Base-by-base conservation (phyloP, 176 grass and related monocot species). In the Coix lacrymajobi region DNA sequence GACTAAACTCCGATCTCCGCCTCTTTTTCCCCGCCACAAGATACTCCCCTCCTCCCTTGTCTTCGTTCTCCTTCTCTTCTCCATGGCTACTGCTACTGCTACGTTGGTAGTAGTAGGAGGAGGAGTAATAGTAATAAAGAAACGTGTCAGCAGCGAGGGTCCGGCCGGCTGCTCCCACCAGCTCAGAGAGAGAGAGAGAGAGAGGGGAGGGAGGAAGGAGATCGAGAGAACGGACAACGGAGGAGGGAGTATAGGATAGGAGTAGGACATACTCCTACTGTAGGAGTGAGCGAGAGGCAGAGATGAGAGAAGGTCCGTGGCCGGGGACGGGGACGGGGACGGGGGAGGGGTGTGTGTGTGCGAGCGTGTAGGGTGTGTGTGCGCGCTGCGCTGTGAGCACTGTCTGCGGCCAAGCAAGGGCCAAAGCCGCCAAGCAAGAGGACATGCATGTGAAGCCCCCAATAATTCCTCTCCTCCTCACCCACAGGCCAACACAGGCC, bases 401-500 rank as follows among this genome's bases (percentile, higher is more conserved):
- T n/a, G n/a, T n/a, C n/a, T n/a, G n/a, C n/a, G n/a, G n/a, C n/a
- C n/a, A n/a, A n/a, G n/a, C n/a, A n/a, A n/a, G n/a, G n/a, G n/a
- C n/a, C n/a, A n/a, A n/a, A n/a, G n/a, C n/a, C n/a, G n/a, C 40
- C 38, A 66, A 39, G 76, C 68, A 84, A 78, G 85, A 69, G 82
- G 88, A 83, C 82, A 81, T 78, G 91, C 88, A 93, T 89, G 91
- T 93, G 91, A 90, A 82, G 49, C 85, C 84, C 86, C n/a, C n/a
- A 93, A 93, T 90, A 93, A 93, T 90, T 85, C 37, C 63, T 56
- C 16, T 11, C 17, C 7, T 11, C 25, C 57, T 28, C 25, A 4
- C 24, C 24, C 4, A 11, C 75, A 9, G 65, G 3, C 37, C n/a
- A n/a, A 25, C 77, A 22, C 62, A 30, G 31, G 17, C 64, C 57